Base-by-base conservation (phyloP, 768 basidiomycete genomes). In the Lactarius sanguifluus region DNA sequence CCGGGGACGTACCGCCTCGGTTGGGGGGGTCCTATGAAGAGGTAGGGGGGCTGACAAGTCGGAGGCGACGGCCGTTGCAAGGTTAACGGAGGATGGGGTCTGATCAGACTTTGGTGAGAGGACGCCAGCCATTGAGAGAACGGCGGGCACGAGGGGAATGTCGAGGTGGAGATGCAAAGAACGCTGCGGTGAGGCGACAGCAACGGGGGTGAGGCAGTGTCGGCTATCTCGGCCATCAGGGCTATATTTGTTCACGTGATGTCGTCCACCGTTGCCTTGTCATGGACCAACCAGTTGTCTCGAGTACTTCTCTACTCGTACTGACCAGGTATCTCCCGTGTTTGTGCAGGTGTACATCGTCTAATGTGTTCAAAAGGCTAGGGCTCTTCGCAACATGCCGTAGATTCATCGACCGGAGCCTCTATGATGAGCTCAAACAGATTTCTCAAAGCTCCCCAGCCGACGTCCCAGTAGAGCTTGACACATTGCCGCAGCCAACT, bases 81-180 rank as follows among this genome's bases (percentile, higher is more conserved):
- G n/a, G 28, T 72, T 74, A n/a, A 86, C 78, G 45, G 80, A 68
- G 23, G 82, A 80, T 25, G 81, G 76, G 54, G 85, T 81, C 5
- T 81, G 83, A 62, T 81, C 81, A 64, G 83, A 79, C 73, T 85
- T 85, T 56, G 79, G 73, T 73, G 74, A 79, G 57, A 83, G 76
- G 47, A 83, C 73, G 20, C 52, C 64, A n/a, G 16, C 28, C 70
- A 71, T 69, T 38, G 66, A 23, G 6, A n/a, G 4, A 45, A 55
- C 41, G 13, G 41, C 12, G 50, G 54, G 18, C 13, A 38, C 34
- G 36, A 52, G 36, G 41, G 5, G 62, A 60, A 16, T 54, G 52
- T 28, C 47, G 18, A 36, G 58, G 59, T 40, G 36, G 38, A 25
- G 58, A 23, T 20, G 41, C 32, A 40, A 60, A 13, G 12, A 16